These are phyloP conservation scores for Coprinopsis cinerea DNA, from an alignment of 768 basidiomycete species.

Conservation along the genomic window DNA sequence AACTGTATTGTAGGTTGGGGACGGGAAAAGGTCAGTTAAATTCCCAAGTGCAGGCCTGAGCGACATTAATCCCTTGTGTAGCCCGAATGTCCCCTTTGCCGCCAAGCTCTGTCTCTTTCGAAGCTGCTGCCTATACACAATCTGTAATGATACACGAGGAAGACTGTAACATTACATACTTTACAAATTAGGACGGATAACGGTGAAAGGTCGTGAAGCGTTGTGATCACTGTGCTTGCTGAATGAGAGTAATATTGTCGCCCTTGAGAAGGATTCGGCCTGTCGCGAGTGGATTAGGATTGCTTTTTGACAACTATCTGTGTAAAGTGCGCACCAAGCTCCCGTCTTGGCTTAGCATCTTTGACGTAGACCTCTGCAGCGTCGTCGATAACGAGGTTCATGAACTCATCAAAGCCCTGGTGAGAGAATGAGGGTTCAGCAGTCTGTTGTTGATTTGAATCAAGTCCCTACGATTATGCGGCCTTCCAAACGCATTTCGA, in stretches of 20 bases:
- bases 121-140: conserved; percentile 80
- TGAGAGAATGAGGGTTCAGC: conserved; percentile 11
- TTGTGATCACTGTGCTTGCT: conserved; percentile 38
- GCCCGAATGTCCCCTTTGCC: conserved; percentile 85
- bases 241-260: conserved; percentile 97
- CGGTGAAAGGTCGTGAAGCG: conserved; percentile 1
- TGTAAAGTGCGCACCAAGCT: conserved; percentile 57
- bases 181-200: neutral
- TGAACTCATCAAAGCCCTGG: conserved; percentile 99
- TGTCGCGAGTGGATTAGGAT: conserved; percentile 25
- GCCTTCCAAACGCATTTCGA: conserved; percentile 95
- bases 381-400: conserved; percentile 96
- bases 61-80: conserved; percentile 19
- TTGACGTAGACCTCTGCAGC: conserved; percentile 90
- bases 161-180: conserved; percentile 10
- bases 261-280: conserved; percentile 96
- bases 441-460: too few species aligned
- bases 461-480: conserved; percentile 68
- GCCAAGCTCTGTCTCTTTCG: conserved; percentile 66
- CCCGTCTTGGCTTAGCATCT: conserved; percentile 77
- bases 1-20: conserved; percentile 86
- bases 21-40: conserved; percentile 62
- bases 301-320: neutral
- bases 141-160: conserved; percentile 38
- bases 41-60: neutral